These are phyloP conservation scores for Neonectria sp. DNA, from an alignment of 2,329 filamentous ascomycete species.

Conservation along the genomic window DNA sequence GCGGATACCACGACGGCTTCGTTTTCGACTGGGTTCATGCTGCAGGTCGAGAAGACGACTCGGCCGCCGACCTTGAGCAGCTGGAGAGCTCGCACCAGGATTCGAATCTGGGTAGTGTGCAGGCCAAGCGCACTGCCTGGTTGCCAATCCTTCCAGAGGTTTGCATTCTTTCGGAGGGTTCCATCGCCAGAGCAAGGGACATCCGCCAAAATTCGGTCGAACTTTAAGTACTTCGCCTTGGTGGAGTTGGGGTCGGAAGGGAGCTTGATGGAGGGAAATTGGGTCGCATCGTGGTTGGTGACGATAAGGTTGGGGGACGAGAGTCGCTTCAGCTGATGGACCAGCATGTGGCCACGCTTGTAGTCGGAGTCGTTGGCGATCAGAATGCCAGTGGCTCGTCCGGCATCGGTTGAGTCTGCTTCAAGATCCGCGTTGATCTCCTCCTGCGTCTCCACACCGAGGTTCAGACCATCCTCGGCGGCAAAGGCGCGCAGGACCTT, in stretches of 20 bases:
- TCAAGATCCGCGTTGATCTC: constrained; percentile 68
- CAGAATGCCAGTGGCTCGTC: constrained; percentile 89
- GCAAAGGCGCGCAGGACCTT: constrained; percentile 78
- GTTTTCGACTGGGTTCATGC: constrained; percentile 98
- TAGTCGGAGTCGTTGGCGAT: constrained; percentile 98
- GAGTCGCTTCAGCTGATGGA: constrained; percentile 97
- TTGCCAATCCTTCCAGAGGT: constrained; percentile 96
- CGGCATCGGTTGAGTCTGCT: constrained; percentile 79
- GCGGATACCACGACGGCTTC: constrained; percentile 92
- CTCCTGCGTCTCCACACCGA: constrained; percentile 63
- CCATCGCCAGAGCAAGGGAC: constrained; percentile 98
- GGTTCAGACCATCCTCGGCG: constrained; percentile 71
- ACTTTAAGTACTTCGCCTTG: constrained; percentile 86
- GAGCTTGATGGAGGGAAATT: constrained; percentile 94
- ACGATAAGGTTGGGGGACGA: constrained; percentile 97
- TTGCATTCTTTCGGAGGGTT: constrained; percentile 92
- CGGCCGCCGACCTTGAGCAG: constrained; percentile 96
- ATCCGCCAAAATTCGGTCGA: constrained; percentile 95
- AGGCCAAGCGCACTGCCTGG: constrained; percentile 90
- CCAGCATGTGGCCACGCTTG: constrained; percentile 95
- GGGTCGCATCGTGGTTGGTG: constrained; percentile 96
- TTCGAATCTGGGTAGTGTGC: constrained; percentile 88
- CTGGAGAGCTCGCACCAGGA: constrained; percentile 91
- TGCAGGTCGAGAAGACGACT: constrained; percentile 98
- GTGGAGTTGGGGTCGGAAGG: constrained; percentile 69